Base-by-base conservation (phyloP, 2,329 filamentous ascomycete species). In the Chaetomiaceae sp. region DNA sequence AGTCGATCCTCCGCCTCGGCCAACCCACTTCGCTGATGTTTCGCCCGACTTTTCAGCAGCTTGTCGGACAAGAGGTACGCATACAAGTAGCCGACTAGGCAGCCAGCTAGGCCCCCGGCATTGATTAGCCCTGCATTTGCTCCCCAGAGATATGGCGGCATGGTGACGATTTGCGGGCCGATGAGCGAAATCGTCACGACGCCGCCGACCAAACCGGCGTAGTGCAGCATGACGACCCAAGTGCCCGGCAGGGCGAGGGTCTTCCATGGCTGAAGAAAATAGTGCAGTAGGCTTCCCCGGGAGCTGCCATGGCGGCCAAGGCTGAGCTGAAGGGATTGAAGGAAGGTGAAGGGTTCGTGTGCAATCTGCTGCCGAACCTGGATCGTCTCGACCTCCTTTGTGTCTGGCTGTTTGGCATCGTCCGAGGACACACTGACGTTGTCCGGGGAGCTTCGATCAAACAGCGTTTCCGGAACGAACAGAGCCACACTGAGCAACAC, bases 221-320 rank as follows among this genome's bases (percentile, higher is more conserved):
- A 50, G 48, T 50, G 48, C 21, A 50, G 21, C 48, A 50, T 50
- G 21, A 50, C 48, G 2, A 50, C 48, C 48, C 48, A 50, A 4
- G 48, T 50, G 6, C 48, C 48, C 3, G 48, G 48, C 7, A 50
- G 38, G 7, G 40, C 38, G 7, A 50, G 48, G n/a, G 48, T 50
- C 30, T 30, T 25, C 48, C 48, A 50, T 2, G 48, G 48, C 21
- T 42, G 38, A n/a, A 43, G 3, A 18, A 50, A 29, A n/a, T 43
- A 21, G 30, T 33, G 32, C 20, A 37, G 20, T n/a, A 50, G n/a
- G 30, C 23, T 30, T 3, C 23, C 30, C 30, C n/a, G 48, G 18
- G 46, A 18, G 13, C 11, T n/a, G 27, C 3, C 7, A 2, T 41
- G 34, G 16, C 8, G 16, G 36, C 36, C 46, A 14, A 41, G 8